Evolutionary conservation across 1,139 yeast species (phyloP).

Genomic region (Yamadazyma mexicana): DNA sequence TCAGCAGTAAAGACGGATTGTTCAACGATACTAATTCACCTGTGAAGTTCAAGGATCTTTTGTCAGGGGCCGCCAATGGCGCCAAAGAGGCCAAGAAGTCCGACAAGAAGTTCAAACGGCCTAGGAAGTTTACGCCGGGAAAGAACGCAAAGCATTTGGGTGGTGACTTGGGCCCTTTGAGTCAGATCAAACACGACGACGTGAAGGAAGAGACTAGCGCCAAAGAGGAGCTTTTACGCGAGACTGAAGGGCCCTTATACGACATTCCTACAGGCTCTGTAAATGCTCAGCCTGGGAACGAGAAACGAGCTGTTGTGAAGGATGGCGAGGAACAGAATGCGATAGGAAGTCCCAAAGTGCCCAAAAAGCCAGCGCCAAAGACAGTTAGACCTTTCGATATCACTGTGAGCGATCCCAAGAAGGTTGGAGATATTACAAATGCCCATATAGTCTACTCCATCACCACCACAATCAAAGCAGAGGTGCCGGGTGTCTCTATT

Average conservation of each 20-base stretch:
- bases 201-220: constrained; percentile 16
- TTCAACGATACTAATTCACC: constrained; percentile 41
- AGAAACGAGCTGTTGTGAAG: too few species aligned
- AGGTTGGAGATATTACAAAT: constrained; percentile 85
- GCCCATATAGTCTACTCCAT: constrained; percentile 90
- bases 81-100: constrained; percentile 17
- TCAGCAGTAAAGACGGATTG: constrained; percentile 25
- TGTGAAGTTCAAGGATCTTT: constrained; percentile 15
- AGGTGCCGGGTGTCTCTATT: constrained; percentile 30
- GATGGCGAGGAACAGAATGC: too few species aligned
- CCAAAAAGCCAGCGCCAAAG: too few species aligned
- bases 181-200: constrained; percentile 20
- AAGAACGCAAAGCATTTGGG: constrained; percentile 33
- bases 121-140: constrained; percentile 35
- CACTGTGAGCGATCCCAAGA: constrained; percentile 85
- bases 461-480: constrained; percentile 49
- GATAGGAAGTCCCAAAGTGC: too few species aligned
- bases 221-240: constrained; percentile 31
- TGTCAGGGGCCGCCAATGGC: constrained; percentile 17
- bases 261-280: constrained; percentile 26
- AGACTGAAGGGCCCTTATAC: constrained; percentile 54
- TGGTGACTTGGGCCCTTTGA: constrained; percentile 43
- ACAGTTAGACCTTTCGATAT: constrained; percentile 46
- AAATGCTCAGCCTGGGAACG: too few species aligned
- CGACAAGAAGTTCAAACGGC: constrained; percentile 39